phyloP scores from a whole-genome alignment of 2,329 filamentous ascomycete species.

The Ceratocystiopsis minuta region DNA sequence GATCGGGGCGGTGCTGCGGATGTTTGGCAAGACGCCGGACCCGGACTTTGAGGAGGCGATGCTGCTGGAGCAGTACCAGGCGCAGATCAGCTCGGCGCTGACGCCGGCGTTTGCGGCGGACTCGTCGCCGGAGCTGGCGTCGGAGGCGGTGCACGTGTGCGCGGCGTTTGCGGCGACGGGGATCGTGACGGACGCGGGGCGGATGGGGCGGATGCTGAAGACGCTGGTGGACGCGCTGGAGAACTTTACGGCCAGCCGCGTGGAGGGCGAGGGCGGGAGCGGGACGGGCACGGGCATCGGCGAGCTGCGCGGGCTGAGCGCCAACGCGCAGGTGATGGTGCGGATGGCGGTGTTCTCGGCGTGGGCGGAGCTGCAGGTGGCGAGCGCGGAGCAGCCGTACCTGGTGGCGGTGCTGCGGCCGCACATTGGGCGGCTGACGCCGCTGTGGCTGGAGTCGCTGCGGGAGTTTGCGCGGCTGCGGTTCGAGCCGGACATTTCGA shows the following conservation, averaged over 20 bases:
- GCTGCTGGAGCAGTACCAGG: conserved; percentile 92
- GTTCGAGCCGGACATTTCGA: conserved; percentile 95
- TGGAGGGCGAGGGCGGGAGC: conserved; percentile 46
- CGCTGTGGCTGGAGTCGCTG: conserved; percentile 82
- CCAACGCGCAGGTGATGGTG: conserved; percentile 95
- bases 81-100: conserved; percentile 89
- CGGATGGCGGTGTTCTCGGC: conserved; percentile 94
- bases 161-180: conserved; percentile 95
- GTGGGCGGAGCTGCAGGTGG: conserved; percentile 93
- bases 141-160: conserved; percentile 91
- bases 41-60: conserved; percentile 97
- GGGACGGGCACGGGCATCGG: conserved; percentile 54
- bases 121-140: conserved; percentile 86
- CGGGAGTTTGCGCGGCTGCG: conserved; percentile 77
- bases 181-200: conserved; percentile 90
- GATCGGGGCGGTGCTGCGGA: conserved; percentile 80
- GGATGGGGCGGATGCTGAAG: conserved; percentile 97
- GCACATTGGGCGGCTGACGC: conserved; percentile 76
- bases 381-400: conserved; percentile 81
- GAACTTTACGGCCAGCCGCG: conserved; percentile 78
- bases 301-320: conserved; percentile 78
- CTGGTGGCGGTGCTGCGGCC: conserved; percentile 75
- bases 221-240: conserved; percentile 79
- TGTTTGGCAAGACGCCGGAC: conserved; percentile 90
- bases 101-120: conserved; percentile 92